Evolutionary conservation across 129 eudicot genomes (phyloP), one percentile per base, ranked within the genome.

Genomic region (Chrysanthemum seticuspe): DNA sequence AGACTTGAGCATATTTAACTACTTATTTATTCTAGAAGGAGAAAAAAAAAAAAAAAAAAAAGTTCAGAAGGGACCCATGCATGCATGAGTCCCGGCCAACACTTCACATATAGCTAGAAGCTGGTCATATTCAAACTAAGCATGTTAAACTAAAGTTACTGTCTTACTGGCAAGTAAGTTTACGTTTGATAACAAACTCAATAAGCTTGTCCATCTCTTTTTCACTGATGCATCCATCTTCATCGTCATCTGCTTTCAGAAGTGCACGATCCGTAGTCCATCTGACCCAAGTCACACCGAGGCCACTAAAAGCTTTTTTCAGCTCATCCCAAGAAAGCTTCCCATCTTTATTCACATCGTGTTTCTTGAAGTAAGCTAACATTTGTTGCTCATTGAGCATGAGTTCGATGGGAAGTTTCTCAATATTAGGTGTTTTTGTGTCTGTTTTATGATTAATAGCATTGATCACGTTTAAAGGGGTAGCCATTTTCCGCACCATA

Each of bases 311-410:
- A 34, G 73, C 77, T 71, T 47, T 47, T 73, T 56, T 55, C 15
- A 78, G 6, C 77, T 78, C 82, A 3, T 64, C 72, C 77, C 82
- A 65, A 3, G 59, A 56, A 71, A 78, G 73, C 40, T 48, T 59
- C n/a, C 67, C 61, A 10, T 78, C 82, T 62, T 73, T 48, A 51
- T 78, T 71, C 10, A 27, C 54, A 9, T 71, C 77, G 25, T 78
- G 53, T 55, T 29, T 49, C 66, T 71, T 64, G 76, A 78, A 78
- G 78, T 57, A 76, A 67, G 62, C 74, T 0, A n/a, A 48, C 54
- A 58, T 14, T 15, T 67, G 15, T 67, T 67, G 59, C 29, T 76
- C 80, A 8, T 48, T 27, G 62, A 68, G 61, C 13, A 45, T 29
- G 36, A 67, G 51, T 31, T 57, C 48, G 50, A 58, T 12, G 27